These are phyloP conservation scores for Dipteronia dyeriana DNA, from an alignment of 345 rosid species.

Conservation along the genomic window DNA sequence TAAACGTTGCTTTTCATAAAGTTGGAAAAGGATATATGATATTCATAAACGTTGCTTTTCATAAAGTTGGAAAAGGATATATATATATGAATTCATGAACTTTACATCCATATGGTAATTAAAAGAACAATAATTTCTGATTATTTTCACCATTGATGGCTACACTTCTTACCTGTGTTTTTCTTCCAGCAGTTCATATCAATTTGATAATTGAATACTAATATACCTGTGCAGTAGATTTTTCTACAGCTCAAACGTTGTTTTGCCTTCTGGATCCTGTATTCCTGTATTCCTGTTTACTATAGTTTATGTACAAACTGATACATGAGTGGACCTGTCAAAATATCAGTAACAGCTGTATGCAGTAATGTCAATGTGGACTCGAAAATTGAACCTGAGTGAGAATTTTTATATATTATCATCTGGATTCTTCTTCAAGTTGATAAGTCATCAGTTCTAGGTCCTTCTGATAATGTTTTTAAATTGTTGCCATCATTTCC, in stretches of 20 bases:
- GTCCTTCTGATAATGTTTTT: not conserved
- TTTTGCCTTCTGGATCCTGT: not conserved
- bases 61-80: constrained; percentile 9
- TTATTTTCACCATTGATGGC: not conserved
- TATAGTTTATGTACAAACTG: not conserved
- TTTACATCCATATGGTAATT: not conserved
- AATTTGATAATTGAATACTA: not conserved
- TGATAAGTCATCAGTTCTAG: not conserved
- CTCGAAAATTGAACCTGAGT: constrained; percentile 1
- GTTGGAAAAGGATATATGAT: constrained; percentile 12
- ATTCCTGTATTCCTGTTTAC: too few relatives aligned
- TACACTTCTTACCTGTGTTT: not conserved
- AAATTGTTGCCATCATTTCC: not conserved
- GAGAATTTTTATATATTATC: constrained; percentile 1
- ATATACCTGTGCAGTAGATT: not conserved
- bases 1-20: not conserved
- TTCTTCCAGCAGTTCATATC: not conserved
- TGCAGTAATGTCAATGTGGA: not conserved
- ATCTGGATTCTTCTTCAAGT: constrained; percentile 11
- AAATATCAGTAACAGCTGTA: constrained; percentile 28
- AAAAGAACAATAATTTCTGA: not conserved
- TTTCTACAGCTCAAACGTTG: not conserved
- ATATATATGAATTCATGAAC: not conserved
- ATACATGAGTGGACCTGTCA: constrained; percentile 15
- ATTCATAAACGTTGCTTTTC: not conserved